These are phyloP conservation scores for Hyphodiscus sp. DNA, from an alignment of 2,329 filamentous ascomycete genomes.

Conservation along the genomic window DNA sequence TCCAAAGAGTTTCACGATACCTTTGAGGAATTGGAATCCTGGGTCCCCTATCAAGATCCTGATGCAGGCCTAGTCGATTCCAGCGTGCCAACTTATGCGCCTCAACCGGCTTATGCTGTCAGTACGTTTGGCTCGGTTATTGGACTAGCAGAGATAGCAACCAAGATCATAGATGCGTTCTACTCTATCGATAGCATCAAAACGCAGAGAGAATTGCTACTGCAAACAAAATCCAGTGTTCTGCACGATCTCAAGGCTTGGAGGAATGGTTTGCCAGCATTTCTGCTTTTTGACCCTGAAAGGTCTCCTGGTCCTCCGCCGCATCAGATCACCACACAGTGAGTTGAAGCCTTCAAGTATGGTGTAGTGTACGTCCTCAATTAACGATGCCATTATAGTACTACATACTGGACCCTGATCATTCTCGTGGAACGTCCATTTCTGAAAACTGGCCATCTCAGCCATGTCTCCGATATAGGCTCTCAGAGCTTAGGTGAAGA, in stretches of 20 bases:
- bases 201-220: too few relatives aligned
- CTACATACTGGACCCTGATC: conserved; percentile 36
- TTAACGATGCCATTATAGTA: too few relatives aligned
- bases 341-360: conserved; percentile 23
- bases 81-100: neutral
- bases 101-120: conserved; percentile 26
- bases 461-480: conserved; percentile 19
- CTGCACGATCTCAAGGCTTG: conserved; percentile 25
- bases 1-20: conserved; percentile 21
- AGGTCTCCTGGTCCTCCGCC: neutral
- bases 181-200: conserved; percentile 24
- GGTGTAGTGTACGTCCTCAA: conserved; percentile 21
- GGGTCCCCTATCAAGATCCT: conserved; percentile 5
- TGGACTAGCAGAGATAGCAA: conserved; percentile 32
- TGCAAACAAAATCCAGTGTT: conserved; percentile 19
- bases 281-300: conserved; percentile 22
- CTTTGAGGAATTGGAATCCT: conserved; percentile 23
- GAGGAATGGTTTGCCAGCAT: conserved; percentile 22
- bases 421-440: conserved; percentile 42
- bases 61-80: neutral
- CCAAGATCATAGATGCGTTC: conserved; percentile 32
- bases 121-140: conserved; percentile 33
- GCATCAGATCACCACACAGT: too few relatives aligned
- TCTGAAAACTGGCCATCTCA: conserved; percentile 30
- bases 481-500: conserved; percentile 26